Evolutionary conservation across 2,329 filamentous ascomycete genomes (phyloP), one percentile per base, ranked within the genome.

Genomic region (Aspergillus latus): DNA sequence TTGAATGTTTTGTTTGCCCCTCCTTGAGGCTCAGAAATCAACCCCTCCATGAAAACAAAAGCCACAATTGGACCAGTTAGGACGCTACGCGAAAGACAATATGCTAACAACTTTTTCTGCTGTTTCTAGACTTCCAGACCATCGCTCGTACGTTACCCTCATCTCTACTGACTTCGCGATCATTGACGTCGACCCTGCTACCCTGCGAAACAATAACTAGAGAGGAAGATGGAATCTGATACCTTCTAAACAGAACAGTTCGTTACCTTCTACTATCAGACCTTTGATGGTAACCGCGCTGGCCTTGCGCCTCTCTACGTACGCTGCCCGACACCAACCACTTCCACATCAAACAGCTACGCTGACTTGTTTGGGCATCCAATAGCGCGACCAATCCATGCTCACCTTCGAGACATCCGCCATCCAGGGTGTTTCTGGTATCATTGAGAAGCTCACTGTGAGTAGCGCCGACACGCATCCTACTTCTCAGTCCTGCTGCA

Each of bases 211-310:
- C 39, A 29, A 29, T 8, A 13, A 21, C 21, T 21, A 21, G 21
- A 21, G 9, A 47, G 34, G 39, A 39, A 54, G 29, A 15, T n/a
- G 29, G 32, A 36, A 42, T 43, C 68, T 69, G 49, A 71, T 58
- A 26, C 40, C 64, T 66, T 56, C 37, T 26, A 2, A 58, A 68
- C 71, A 97, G 92, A 88, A 74, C 84, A 95, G 78, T 97, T 97
- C 77, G 88, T 93, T 64, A 72, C 87, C 59, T 93, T 88, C 82
- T 97, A 97, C 85, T 97, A 96, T 84, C 81, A 88, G 69, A 87
- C 86, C 58, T 96, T 97, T 77, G 92, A 96, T 74, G 62, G 71
- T 59, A 82, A 92, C 76, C 88, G 92, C 69, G 76, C 77, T 54
- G 67, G 72, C 50, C 83, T 97, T 43, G 77, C 75, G 11, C 70